Base-by-base conservation (phyloP, 208 protist species). In the Leishmania aethiopica region DNA sequence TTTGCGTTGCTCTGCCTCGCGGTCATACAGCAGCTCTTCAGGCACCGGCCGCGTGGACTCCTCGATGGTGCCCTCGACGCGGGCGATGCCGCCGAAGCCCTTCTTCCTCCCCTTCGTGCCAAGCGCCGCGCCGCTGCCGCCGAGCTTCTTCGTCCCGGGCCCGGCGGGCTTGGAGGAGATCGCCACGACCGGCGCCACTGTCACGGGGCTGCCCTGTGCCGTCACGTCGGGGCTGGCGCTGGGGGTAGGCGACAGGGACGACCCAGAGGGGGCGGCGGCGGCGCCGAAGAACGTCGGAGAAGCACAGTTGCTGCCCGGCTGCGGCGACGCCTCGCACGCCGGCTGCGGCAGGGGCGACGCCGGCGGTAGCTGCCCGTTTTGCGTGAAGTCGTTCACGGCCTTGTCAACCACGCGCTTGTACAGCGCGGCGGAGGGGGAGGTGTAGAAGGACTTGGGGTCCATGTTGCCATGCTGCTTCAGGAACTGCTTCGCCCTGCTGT, bases 401-500 rank as follows among this genome's bases (percentile, higher is more conserved):
- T 90, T 88, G 83, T 97, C 94, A 35, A 98, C 79, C 32, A 92
- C 84, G 59, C 83, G 81, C 75, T 90, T 89, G 90, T 97, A 98
- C 78, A 93, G 45, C 72, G 89, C 82, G 40, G 92, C 91, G 17
- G 89, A 83, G 11, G 78, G 75, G 28, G 87, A 89, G 51, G 32
- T 89, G 86, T 98, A 98, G 78, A 92, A 92, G 28, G 84, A 90
- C 84, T 92, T 93, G 35, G 84, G 73, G 84, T 96, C 91, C 57
- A 84, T 88, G 64, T 87, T 86, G 53, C 97, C 97, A 85, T 97
- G 95, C 86, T 95, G 83, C 66, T 90, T 86, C 79, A 99, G 95
- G 74, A 96, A 98, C 55, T 90, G 71, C 40, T 80, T 82, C 1
- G 94, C 97, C 37, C 70, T 78, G 6, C 80, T 88, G 88, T 99